phyloP scores from a whole-genome alignment of 2,329 filamentous ascomycete species.

The Trichoderma guizhouense region DNA sequence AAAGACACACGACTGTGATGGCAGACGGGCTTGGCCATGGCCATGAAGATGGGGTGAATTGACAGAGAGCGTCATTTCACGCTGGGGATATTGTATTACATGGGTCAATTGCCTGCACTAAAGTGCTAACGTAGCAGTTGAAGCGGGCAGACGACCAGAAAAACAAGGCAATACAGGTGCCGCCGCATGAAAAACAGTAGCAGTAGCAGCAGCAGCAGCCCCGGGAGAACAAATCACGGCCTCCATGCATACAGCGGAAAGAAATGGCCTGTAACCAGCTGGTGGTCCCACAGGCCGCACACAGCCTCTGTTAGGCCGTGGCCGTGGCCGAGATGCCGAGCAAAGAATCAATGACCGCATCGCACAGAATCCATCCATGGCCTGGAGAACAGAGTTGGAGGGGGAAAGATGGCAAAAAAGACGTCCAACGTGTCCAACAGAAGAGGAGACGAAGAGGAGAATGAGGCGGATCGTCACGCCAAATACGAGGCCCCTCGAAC shows the following conservation, averaged over 20 bases:
- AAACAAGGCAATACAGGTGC: not conserved
- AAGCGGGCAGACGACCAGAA: not conserved
- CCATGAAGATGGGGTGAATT: not conserved
- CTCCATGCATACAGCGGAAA: not conserved
- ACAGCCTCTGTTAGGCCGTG: slow-evolving; percentile 10
- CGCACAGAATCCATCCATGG: not conserved
- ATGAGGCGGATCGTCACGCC: not conserved
- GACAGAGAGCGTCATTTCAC: not conserved
- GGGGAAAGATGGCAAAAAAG: not conserved
- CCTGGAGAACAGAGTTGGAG: not conserved
- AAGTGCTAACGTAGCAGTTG: not conserved
- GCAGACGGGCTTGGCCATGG: not conserved
- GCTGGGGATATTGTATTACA: not conserved
- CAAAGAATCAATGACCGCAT: slow-evolving; percentile 12
- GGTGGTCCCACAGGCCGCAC: slow-evolving; percentile 3
- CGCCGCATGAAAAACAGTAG: not conserved
- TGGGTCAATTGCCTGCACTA: not conserved
- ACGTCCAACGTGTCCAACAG: not conserved
- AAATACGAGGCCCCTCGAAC: not conserved
- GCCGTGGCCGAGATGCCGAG: slow-evolving; percentile 7
- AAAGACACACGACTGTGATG: not conserved
- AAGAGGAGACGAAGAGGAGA: not conserved
- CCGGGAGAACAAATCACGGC: not conserved
- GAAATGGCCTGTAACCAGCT: not conserved
- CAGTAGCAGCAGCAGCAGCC: not conserved